Evolutionary conservation across 2,329 filamentous ascomycete species (phyloP).

Genomic region (Ophidiomyces ophidiicola): DNA sequence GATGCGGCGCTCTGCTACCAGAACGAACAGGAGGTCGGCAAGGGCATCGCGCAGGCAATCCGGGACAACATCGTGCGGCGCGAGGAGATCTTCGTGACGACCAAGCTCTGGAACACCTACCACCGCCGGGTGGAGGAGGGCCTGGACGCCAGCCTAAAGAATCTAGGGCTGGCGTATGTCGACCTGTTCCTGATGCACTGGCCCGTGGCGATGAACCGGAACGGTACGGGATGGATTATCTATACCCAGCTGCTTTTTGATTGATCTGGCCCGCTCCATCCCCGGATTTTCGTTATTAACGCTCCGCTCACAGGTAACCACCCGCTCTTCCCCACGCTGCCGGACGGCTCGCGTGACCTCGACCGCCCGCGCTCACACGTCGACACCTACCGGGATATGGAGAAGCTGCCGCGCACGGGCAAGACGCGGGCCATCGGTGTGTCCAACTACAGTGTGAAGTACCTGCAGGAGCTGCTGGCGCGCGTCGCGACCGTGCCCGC

Average conservation of each 20-base stretch:
- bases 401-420: conserved; percentile 42
- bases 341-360: conserved; percentile 64
- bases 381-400: conserved; percentile 63
- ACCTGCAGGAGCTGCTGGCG: conserved; percentile 43
- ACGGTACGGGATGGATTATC: conserved; percentile 40
- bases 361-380: conserved; percentile 56
- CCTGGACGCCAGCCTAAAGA: conserved; percentile 60
- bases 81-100: conserved; percentile 70
- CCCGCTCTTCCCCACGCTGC: conserved; percentile 54
- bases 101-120: conserved; percentile 77
- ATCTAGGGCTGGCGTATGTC: conserved; percentile 65
- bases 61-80: conserved; percentile 56
- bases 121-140: conserved; percentile 56
- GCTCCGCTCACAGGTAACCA: conserved; percentile 22
- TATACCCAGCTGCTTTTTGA: no score
- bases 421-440: conserved; percentile 48
- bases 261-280: not conserved
- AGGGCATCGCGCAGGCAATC: conserved; percentile 63
- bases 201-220: conserved; percentile 63
- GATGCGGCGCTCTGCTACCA: conserved; percentile 30
- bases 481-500: conserved; percentile 52
- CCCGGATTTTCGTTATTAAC: not conserved
- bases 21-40: conserved; percentile 69
- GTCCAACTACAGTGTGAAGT: conserved; percentile 45
- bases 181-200: conserved; percentile 77